Conservation (phyloP, 768 basidiomycete genomes). For the Antrodiella citrinella region DNA sequence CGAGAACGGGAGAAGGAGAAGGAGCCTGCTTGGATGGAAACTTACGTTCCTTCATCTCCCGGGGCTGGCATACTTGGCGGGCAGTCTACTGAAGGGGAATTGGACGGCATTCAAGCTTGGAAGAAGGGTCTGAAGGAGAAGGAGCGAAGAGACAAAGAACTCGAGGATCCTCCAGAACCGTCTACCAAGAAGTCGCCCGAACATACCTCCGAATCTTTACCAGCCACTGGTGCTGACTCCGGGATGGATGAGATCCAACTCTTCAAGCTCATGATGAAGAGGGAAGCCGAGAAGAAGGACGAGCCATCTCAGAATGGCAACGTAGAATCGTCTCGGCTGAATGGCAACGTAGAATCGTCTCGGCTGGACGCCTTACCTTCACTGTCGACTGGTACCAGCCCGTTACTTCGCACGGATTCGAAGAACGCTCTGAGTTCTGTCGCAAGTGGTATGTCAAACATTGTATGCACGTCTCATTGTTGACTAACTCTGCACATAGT, state of each 20-base stretch:
- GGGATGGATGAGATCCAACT: slow-evolving; percentile 76
- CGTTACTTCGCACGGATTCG: no score
- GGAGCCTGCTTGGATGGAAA: slow-evolving; percentile 91
- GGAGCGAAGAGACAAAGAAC: slow-evolving; percentile 46
- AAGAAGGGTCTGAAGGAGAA: slow-evolving; percentile 80
- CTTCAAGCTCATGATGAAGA: slow-evolving; percentile 79
- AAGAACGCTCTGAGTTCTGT: no score
- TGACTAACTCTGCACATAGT: no score
- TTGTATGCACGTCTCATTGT: no score
- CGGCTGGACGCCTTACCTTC: no score
- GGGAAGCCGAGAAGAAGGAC: slow-evolving; percentile 51
- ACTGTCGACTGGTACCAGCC: no score
- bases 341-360: neutral
- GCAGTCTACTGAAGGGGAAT: slow-evolving; percentile 50
- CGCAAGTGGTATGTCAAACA: no score
- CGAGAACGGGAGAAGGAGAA: slow-evolving; percentile 61
- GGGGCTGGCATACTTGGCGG: slow-evolving; percentile 58
- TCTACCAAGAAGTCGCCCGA: slow-evolving; percentile 9
- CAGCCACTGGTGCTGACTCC: slow-evolving; percentile 18
- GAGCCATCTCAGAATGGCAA: slow-evolving; percentile 10
- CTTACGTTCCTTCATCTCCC: slow-evolving; percentile 60
- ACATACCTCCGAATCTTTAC: slow-evolving; percentile 5
- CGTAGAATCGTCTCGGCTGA: neutral
- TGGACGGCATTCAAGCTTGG: slow-evolving; percentile 83
- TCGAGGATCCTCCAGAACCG: slow-evolving; percentile 10